Evolutionary conservation across 768 basidiomycete species (phyloP), one percentile per base, ranked within the genome.

Genomic region (Termitomyces sp.): DNA sequence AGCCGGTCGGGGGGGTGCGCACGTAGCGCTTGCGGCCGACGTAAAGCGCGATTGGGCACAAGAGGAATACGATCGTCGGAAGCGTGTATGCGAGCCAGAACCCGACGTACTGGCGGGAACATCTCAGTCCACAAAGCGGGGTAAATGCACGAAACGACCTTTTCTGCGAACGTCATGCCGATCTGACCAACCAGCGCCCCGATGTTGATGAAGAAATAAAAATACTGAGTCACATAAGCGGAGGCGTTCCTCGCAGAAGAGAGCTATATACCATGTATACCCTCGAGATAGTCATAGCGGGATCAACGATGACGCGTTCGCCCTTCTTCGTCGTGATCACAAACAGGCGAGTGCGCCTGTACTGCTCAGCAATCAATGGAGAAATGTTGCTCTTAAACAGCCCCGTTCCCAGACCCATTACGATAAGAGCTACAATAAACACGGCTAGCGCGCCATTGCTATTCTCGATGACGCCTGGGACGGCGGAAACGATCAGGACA

Each of bases 351-450:
- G 78, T 82, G 47, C 76, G 73, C 55, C 70, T 77, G 64, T 86
- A 86, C 64, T 91, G 90, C 66, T 91, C 90, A 7, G 90, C 90
- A 23, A 91, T 77, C 61, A 92, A 73, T 1, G 89, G 89, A 0
- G 84, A 86, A 59, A 91, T 84, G 67, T 89, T 91, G 1, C 84
- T 71, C 70, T 91, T 90, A 79, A 91, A 88, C 23, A 84, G 72
- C 7, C 87, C 88, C 10, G 87, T 80, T 17, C 87, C 78, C 8
- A 78, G 63, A 10, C 81, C 81, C 67, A 82, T 86, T 49, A 90
- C 71, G 50, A 91, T 65, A 40, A 91, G 71, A 0, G 86, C 85
- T 41, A 87, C 60, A 21, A 46, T 26, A 14, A 62, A 62, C 0
- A 77, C 61, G 14, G 26, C 56, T 10, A 63, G 28, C 3, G 59